Conservation (phyloP, 805 yeast genomes). For the Suhomyces prunicola region DNA sequence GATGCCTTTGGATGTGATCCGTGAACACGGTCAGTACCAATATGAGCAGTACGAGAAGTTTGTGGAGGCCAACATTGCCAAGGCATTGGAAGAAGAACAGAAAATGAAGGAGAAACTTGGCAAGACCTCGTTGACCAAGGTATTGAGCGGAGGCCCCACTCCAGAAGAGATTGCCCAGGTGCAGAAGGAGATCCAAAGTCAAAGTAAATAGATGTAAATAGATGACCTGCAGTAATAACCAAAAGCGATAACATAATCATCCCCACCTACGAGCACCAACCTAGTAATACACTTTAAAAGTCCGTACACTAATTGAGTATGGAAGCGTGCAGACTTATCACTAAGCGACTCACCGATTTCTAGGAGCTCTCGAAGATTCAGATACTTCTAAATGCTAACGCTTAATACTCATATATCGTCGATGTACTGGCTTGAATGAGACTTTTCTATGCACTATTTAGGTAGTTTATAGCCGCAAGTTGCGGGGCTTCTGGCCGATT, state of each 20-base stretch:
- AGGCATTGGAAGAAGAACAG: conserved; percentile 82
- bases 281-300: too few species aligned
- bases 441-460: too few species aligned
- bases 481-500: neutral
- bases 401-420: too few species aligned
- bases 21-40: conserved; percentile 90
- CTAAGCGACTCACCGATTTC: too few species aligned
- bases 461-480: neutral
- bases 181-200: conserved; percentile 30
- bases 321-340: too few species aligned
- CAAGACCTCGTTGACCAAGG: conserved; percentile 77
- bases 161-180: conserved; percentile 59
- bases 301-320: too few species aligned
- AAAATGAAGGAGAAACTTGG: conserved; percentile 79
- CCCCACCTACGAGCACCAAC: too few species aligned
- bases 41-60: conserved; percentile 73
- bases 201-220: neutral
- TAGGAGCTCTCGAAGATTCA: too few species aligned
- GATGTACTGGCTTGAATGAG: too few species aligned
- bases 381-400: too few species aligned
- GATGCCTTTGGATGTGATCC: conserved; percentile 83
- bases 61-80: conserved; percentile 55
- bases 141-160: conserved; percentile 76
- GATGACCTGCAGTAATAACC: neutral
- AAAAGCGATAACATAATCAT: neutral